Base-by-base conservation (phyloP, 2,329 filamentous ascomycete genomes). In the Lecanicillium sp. region DNA sequence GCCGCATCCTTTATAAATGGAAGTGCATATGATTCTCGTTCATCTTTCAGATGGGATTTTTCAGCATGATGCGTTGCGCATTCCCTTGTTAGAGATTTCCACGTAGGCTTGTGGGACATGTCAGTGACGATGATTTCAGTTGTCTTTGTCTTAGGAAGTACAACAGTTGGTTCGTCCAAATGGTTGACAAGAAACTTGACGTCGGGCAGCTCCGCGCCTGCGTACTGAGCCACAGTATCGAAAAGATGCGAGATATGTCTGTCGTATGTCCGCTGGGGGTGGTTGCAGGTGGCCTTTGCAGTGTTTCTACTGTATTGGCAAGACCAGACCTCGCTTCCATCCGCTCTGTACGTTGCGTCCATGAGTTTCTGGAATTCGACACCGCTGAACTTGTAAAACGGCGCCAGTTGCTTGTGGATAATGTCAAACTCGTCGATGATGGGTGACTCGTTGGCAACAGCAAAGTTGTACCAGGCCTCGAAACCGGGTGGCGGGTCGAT, bases 341-440 rank as follows among this genome's bases (percentile, higher is more conserved):
- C 45, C 17, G 57, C 49, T 2, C 53, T 23, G 4, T 62, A 53
- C 0, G 59, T 56, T 1, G 55, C 35, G 5, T 42, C 33, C 54
- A 72, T 67, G 1, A 56, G 50, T 3, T 59, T 36, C 0, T 35
- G 14, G 2, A 71, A 46, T 9, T 69, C 60, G 1, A 54, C 50
- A 0, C 68, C 71, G 24, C 62, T 67, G 0, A 73, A 24, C 4
- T 51, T 60, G 49, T 64, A 62, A 32, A 77, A 71, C 0, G 72
- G 73, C 0, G 59, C 56, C 1, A 78, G 53, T 0, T 59, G 51
- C 0, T 68, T 50, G 33, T 66, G 57, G 2, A 78, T 71, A 1
- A 55, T 61, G 32, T 77, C 70, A 23, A 72, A 77, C 3, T 77
- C 69, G 49, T 77, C 73, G 26, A 77, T 74, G n/a, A 77, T 63